Conservation (phyloP, 768 basidiomycete species). For the Tremella fuciformis region DNA sequence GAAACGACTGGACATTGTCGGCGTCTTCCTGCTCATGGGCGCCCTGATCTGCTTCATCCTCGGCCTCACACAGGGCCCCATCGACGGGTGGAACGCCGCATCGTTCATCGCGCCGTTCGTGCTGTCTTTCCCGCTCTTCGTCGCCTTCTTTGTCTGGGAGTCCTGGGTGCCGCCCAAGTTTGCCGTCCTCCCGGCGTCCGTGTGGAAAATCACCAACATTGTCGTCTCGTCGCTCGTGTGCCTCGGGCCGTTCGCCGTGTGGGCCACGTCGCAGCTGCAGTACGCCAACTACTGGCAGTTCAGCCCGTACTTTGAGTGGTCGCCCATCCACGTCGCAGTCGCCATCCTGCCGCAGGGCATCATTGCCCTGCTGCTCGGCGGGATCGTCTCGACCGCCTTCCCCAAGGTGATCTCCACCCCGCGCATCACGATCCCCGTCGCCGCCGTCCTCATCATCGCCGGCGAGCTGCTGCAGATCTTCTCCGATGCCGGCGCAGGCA, state of each 20-base stretch:
- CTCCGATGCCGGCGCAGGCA: slow-evolving; percentile 15
- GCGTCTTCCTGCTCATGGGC: slow-evolving; percentile 43
- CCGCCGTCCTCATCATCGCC: slow-evolving; percentile 15
- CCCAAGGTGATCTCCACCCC: slow-evolving; percentile 39
- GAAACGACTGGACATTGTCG: slow-evolving; percentile 48
- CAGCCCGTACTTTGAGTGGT: slow-evolving; percentile 28
- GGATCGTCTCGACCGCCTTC: slow-evolving; percentile 21
- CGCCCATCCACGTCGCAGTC: slow-evolving; percentile 40
- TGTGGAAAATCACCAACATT: slow-evolving; percentile 46
- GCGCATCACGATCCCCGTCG: slow-evolving; percentile 30
- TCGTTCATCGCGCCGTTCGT: slow-evolving; percentile 57
- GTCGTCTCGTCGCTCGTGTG: slow-evolving; percentile 25
- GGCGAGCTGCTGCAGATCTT: slow-evolving; percentile 18
- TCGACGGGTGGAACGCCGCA: slow-evolving; percentile 57
- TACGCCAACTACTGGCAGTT: slow-evolving; percentile 29
- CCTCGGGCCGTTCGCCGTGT: slow-evolving; percentile 38
- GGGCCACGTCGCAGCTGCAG: slow-evolving; percentile 43
- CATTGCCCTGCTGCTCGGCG: slow-evolving; percentile 31
- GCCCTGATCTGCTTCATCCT: slow-evolving; percentile 48
- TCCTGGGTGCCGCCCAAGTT: slow-evolving; percentile 52
- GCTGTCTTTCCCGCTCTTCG: slow-evolving; percentile 54
- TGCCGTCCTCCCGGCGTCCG: slow-evolving; percentile 50
- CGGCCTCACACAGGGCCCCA: slow-evolving; percentile 55
- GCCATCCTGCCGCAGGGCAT: slow-evolving; percentile 46
- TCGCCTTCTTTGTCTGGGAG: slow-evolving; percentile 59